These are phyloP conservation scores for Gypsophila paniculata DNA, from an alignment of 179 eudicot species.

Conservation along the genomic window DNA sequence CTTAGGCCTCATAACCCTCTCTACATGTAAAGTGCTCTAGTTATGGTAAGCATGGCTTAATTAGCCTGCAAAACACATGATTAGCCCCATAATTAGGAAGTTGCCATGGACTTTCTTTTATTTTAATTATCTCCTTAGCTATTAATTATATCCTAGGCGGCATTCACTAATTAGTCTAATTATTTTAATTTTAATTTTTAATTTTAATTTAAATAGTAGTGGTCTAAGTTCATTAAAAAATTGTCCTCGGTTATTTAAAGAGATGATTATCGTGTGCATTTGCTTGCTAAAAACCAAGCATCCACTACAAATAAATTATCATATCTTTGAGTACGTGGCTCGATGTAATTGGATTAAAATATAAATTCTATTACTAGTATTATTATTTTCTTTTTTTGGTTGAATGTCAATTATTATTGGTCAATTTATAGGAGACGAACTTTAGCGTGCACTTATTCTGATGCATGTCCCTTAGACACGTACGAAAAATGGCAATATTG, in stretches of 20 bases:
- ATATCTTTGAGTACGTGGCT: slow-evolving; percentile 5
- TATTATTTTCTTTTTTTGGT: not conserved
- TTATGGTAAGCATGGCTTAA: slow-evolving; percentile 20
- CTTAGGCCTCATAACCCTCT: too few species aligned
- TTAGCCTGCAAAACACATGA: slow-evolving; percentile 33
- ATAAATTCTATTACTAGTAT: too few species aligned
- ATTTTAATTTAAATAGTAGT: not conserved
- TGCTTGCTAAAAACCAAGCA: not conserved
- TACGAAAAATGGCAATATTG: too few species aligned
- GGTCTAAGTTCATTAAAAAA: not conserved
- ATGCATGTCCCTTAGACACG: slow-evolving; percentile 7
- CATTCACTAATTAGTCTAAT: not conserved
- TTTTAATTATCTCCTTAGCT: too few species aligned
- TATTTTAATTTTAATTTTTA: not conserved
- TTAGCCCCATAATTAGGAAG: slow-evolving; percentile 45
- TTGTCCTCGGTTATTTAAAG: not conserved
- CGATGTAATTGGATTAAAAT: not conserved
- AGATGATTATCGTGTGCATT: not conserved
- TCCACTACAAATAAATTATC: not conserved
- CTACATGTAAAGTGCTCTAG: slow-evolving; percentile 7
- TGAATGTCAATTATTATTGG: not conserved
- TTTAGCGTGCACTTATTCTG: slow-evolving; percentile 6
- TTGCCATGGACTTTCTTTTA: slow-evolving; percentile 17
- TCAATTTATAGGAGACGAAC: not conserved
- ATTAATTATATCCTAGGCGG: slow-evolving; percentile 13